phyloP scores from a whole-genome alignment of 108 stramenopile species.

The Discostella pseudostelligera region DNA sequence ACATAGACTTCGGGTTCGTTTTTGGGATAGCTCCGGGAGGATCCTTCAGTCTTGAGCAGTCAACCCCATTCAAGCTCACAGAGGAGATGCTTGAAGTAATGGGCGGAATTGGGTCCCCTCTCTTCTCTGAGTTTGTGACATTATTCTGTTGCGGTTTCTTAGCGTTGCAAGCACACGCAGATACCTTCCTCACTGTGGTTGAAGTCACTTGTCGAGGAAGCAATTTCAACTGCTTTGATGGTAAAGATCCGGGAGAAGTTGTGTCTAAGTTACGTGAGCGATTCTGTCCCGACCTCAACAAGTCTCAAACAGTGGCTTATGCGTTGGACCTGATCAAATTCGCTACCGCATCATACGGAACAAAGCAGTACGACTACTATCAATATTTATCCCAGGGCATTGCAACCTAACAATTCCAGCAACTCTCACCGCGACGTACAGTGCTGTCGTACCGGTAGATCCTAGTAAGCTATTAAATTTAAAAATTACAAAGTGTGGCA shows the following conservation, averaged over 20 bases:
- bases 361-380: slow-evolving; percentile 92
- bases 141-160: slow-evolving; percentile 94
- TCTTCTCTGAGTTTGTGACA: slow-evolving; percentile 96
- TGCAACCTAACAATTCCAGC: slow-evolving; percentile 65
- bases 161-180: slow-evolving; percentile 89
- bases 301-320: slow-evolving; percentile 86
- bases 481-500: too few relatives aligned
- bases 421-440: too few relatives aligned
- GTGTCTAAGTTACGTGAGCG: slow-evolving; percentile 76
- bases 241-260: slow-evolving; percentile 72
- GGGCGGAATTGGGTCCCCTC: slow-evolving; percentile 83
- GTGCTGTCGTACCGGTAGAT: too few relatives aligned
- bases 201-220: slow-evolving; percentile 88
- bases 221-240: slow-evolving; percentile 93
- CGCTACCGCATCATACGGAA: slow-evolving; percentile 83
- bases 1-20: slow-evolving; percentile 99
- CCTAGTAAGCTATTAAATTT: too few relatives aligned
- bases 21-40: slow-evolving; percentile 96
- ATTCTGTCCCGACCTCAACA: slow-evolving; percentile 76
- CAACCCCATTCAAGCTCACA: slow-evolving; percentile 98
- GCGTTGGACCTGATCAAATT: slow-evolving; percentile 88
- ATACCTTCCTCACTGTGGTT: slow-evolving; percentile 85
- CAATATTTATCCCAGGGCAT: slow-evolving; percentile 92
- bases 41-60: slow-evolving; percentile 90
- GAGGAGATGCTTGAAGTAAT: slow-evolving; percentile 94